phyloP scores from a whole-genome alignment of 108 stramenopile genomes.

The Fragilaria crotonensis region DNA sequence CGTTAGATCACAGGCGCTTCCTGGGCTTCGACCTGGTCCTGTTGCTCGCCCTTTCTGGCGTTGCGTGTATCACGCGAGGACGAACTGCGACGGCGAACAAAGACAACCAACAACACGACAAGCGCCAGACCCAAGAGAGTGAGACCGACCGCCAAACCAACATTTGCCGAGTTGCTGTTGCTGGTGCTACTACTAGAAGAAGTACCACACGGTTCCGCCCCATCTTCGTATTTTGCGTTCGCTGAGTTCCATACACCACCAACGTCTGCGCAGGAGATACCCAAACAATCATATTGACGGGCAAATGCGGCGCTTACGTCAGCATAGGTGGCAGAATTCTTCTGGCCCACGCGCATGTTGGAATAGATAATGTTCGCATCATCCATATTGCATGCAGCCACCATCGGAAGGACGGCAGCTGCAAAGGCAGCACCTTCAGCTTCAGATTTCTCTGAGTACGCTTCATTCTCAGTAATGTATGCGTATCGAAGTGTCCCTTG shows the following conservation, averaged over 20 bases:
- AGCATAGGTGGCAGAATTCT: constrained; percentile 7
- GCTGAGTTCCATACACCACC: constrained; percentile 32
- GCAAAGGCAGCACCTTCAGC: constrained; percentile 55
- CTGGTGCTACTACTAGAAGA: not conserved
- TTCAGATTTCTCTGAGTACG: constrained; percentile 29
- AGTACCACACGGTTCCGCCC: constrained; percentile 27
- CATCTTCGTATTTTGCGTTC: constrained; percentile 15
- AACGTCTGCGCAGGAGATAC: constrained; percentile 41
- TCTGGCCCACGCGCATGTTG: constrained; percentile 30
- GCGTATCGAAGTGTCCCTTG: constrained; percentile 53
- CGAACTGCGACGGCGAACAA: no score
- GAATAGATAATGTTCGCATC: constrained; percentile 44
- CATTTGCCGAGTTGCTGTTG: not conserved
- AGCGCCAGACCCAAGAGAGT: not conserved
- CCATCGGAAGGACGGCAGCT: constrained; percentile 46
- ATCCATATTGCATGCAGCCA: constrained; percentile 24
- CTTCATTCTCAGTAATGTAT: constrained; percentile 24
- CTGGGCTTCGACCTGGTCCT: no score
- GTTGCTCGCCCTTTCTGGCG: no score
- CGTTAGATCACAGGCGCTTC: no score
- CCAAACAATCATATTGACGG: constrained; percentile 31
- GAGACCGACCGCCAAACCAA: constrained; percentile 1
- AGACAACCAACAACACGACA: not conserved
- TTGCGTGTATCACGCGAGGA: no score
- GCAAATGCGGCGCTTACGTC: constrained; percentile 47